phyloP scores from a whole-genome alignment of 306 rosid genomes.

The Canavalia gladiata region DNA sequence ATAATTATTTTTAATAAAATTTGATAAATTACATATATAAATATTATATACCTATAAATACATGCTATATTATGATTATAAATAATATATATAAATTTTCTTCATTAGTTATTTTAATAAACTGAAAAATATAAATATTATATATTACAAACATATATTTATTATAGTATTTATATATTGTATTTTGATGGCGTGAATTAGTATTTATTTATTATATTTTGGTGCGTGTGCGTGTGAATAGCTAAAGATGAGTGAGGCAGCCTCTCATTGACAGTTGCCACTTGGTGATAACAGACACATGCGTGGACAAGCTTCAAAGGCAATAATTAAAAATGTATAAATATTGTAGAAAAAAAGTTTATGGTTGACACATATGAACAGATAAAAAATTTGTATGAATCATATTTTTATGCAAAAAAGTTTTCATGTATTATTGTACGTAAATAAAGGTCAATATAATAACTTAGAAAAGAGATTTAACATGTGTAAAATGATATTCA shows the following conservation, averaged over 20 bases:
- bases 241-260: neutral
- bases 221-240: conserved; percentile 2
- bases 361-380: neutral
- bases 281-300: neutral
- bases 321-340: neutral
- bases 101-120: too few species aligned
- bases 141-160: too few species aligned
- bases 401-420: neutral
- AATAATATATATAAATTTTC: too few species aligned
- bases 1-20: too few species aligned
- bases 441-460: neutral
- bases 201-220: neutral
- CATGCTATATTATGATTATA: too few species aligned
- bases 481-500: neutral
- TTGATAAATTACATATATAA: too few species aligned
- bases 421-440: neutral
- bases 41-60: too few species aligned
- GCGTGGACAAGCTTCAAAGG: neutral
- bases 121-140: too few species aligned
- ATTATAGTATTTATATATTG: too few species aligned
- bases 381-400: neutral
- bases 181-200: too few species aligned
- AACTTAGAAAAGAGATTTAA: neutral
- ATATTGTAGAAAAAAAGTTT: neutral
- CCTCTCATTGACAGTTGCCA: neutral